Evolutionary conservation across 139 green algal genomes (phyloP).

Genomic region (Volvox africanus): DNA sequence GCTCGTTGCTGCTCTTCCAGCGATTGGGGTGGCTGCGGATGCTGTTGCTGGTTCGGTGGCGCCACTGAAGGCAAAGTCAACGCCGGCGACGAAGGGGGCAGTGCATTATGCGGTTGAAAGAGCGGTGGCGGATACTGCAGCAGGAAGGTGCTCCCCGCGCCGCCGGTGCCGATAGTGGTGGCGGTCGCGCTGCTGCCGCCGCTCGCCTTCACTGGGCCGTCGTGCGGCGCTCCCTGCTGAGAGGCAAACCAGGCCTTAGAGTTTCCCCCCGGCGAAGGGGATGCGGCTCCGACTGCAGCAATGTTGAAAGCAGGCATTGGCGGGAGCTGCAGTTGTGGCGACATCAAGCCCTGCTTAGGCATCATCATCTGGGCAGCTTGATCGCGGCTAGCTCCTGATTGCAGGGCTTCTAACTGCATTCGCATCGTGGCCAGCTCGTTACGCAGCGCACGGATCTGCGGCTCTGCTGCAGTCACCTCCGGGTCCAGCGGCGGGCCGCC

Average conservation of each 20-base stretch:
- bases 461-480: constrained; percentile 12
- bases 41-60: background rate
- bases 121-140: background rate
- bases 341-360: background rate
- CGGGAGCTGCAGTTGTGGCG: background rate
- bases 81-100: too few species aligned
- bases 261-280: too few species aligned
- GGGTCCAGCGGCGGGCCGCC: background rate
- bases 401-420: constrained; percentile 44
- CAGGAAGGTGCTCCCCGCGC: background rate
- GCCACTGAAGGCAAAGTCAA: background rate
- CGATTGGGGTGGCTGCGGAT: background rate
- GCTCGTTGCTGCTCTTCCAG: too few species aligned
- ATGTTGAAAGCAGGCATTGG: background rate
- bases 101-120: too few species aligned
- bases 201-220: background rate
- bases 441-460: constrained; percentile 40
- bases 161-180: background rate
- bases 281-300: background rate
- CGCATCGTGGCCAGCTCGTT: constrained; percentile 49
- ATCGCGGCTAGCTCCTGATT: background rate
- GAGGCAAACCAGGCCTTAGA: too few species aligned
- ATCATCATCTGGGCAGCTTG: too few species aligned
- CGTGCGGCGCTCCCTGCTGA: background rate
- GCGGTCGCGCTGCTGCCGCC: background rate